These are phyloP conservation scores for Neurospora africana DNA, from an alignment of 495 filamentous ascomycete genomes.

Conservation along the genomic window DNA sequence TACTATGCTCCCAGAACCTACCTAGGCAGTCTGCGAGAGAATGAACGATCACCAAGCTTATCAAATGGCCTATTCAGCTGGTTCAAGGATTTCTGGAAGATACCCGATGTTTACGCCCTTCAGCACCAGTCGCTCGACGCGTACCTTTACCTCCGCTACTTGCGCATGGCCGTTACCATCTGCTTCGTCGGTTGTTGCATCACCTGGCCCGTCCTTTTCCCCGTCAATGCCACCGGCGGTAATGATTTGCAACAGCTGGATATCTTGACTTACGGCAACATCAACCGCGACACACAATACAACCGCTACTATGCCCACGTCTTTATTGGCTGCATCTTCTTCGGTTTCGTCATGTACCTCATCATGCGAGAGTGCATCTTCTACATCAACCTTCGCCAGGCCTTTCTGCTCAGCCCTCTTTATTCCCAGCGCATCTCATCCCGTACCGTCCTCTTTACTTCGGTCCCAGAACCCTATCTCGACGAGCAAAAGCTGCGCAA, in stretches of 20 bases:
- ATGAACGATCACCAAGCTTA: constrained; percentile 56
- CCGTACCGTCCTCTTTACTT: constrained; percentile 83
- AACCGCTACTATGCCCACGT: constrained; percentile 68
- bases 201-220: constrained; percentile 78
- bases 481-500: constrained; percentile 60
- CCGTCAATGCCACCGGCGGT: constrained; percentile 76
- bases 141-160: constrained; percentile 77
- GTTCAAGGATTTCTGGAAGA: constrained; percentile 63
- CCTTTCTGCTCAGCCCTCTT: constrained; percentile 78
- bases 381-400: constrained; percentile 93
- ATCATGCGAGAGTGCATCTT: constrained; percentile 86
- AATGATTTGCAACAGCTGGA: constrained; percentile 56
- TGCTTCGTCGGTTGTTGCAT: constrained; percentile 72
- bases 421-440: constrained; percentile 88
- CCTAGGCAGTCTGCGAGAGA: constrained; percentile 58
- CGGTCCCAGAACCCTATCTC: constrained; percentile 67
- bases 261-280: constrained; percentile 67
- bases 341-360: constrained; percentile 78
- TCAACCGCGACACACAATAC: constrained; percentile 37
- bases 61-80: constrained; percentile 66
- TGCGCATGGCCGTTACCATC: constrained; percentile 61
- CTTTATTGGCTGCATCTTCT: constrained; percentile 64
- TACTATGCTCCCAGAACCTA: constrained; percentile 87
- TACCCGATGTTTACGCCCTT: constrained; percentile 74
- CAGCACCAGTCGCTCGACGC: constrained; percentile 85